These are phyloP conservation scores for Sporisorium scitamineum DNA, from an alignment of 1,284 basidiomycete genomes.

Conservation along the genomic window DNA sequence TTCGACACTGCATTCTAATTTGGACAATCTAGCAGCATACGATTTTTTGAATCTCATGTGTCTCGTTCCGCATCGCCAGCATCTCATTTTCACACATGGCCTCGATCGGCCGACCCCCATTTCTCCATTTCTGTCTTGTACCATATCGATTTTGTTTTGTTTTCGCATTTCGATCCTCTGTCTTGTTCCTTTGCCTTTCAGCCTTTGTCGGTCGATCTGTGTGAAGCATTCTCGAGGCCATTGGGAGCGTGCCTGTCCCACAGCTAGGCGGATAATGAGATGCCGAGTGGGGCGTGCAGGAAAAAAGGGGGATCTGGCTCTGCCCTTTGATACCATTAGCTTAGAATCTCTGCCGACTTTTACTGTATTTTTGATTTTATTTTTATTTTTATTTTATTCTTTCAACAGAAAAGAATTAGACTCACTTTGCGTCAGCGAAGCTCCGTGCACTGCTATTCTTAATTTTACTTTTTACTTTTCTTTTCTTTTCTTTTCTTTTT, in stretches of 20 bases:
- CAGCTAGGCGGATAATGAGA: background rate
- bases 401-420: background rate
- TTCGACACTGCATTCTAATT: background rate
- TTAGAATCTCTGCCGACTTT: background rate
- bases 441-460: background rate
- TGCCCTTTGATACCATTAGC: background rate
- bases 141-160: background rate
- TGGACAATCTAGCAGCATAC: background rate
- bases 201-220: background rate
- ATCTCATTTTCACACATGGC: background rate
- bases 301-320: background rate
- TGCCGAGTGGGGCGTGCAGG: background rate
- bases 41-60: background rate
- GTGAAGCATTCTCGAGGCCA: background rate
- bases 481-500: too few relatives aligned
- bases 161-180: background rate
- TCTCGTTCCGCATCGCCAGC: background rate
- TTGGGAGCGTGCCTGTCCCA: background rate
- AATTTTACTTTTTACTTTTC: too few relatives aligned
- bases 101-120: too few relatives aligned
- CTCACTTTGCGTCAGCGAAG: background rate
- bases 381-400: background rate
- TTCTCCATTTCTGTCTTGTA: slow-evolving; percentile 3
- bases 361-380: background rate
- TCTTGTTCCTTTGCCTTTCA: background rate